phyloP scores from a whole-genome alignment of 2,329 filamentous ascomycete species.

The Bimuria novae-zelandiae region DNA sequence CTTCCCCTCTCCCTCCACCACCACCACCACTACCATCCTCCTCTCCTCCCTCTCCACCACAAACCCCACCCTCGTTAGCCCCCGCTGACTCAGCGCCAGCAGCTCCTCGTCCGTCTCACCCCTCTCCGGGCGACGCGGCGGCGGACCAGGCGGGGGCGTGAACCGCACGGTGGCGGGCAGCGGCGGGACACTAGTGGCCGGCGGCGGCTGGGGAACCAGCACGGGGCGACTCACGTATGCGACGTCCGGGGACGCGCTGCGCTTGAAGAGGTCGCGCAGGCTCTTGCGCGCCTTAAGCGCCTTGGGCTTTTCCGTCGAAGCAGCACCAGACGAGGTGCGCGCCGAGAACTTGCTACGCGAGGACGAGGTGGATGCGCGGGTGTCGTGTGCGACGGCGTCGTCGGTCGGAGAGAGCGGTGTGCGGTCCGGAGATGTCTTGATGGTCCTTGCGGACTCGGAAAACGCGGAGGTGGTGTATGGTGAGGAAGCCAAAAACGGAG shows the following conservation, averaged over 20 bases:
- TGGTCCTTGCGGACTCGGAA: too few species aligned
- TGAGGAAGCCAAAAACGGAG: too few species aligned
- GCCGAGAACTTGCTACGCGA: too few species aligned
- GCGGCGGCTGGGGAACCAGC: slow-evolving; percentile 9
- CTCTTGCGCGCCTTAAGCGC: background rate
- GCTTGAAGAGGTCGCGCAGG: background rate
- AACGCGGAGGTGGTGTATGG: too few species aligned
- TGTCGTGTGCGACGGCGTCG: background rate
- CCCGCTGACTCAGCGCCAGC: background rate
- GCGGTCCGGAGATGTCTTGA: background rate
- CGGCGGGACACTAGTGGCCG: slow-evolving; percentile 7
- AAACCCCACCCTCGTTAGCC: background rate
- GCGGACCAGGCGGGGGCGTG: slow-evolving; percentile 15
- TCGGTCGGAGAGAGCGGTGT: background rate
- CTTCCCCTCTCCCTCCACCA: background rate
- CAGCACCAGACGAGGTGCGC: too few species aligned
- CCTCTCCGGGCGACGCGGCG: slow-evolving; percentile 21
- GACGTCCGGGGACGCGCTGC: background rate
- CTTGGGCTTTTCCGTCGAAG: background rate
- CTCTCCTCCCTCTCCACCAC: background rate
- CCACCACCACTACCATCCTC: background rate
- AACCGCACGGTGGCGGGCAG: slow-evolving; percentile 14
- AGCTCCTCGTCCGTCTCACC: slow-evolving; percentile 13
- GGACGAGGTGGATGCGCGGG: background rate
- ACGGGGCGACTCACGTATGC: slow-evolving; percentile 20